phyloP scores from a whole-genome alignment of 2,329 filamentous ascomycete genomes.

The Aureobasidium uvarum region DNA sequence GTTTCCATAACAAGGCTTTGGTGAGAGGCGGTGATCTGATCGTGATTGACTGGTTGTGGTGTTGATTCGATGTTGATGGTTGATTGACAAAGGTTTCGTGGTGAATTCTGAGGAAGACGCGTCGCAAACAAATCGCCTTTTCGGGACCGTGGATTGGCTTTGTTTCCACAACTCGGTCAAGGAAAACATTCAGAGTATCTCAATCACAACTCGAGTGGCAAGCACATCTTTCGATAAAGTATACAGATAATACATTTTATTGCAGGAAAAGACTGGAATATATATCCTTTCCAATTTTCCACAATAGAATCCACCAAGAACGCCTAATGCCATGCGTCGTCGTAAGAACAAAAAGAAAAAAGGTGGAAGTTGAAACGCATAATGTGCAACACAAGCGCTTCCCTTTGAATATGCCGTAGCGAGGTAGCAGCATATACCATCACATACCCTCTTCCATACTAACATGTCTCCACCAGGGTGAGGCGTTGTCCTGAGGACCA shows the following conservation, averaged over 20 bases:
- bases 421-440: background rate
- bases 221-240: background rate
- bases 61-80: background rate
- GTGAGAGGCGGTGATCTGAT: background rate
- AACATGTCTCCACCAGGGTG: conserved; percentile 50
- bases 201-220: no score
- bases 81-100: background rate
- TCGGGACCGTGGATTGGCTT: background rate
- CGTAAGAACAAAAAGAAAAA: background rate
- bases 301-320: conserved; percentile 1
- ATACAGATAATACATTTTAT: background rate
- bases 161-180: background rate
- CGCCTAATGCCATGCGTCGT: conserved; percentile 17
- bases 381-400: conserved; percentile 1
- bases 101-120: background rate
- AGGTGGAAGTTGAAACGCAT: background rate
- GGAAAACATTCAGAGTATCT: background rate
- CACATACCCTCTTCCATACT: conserved; percentile 51
- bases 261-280: background rate
- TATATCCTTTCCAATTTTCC: conserved; percentile 8
- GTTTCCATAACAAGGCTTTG: background rate
- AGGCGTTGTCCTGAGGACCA: conserved; percentile 32
- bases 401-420: background rate
- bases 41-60: background rate
- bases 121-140: conserved; percentile 18